Conservation (phyloP, 306 rosid species). For the Mimosa bimucronata region DNA sequence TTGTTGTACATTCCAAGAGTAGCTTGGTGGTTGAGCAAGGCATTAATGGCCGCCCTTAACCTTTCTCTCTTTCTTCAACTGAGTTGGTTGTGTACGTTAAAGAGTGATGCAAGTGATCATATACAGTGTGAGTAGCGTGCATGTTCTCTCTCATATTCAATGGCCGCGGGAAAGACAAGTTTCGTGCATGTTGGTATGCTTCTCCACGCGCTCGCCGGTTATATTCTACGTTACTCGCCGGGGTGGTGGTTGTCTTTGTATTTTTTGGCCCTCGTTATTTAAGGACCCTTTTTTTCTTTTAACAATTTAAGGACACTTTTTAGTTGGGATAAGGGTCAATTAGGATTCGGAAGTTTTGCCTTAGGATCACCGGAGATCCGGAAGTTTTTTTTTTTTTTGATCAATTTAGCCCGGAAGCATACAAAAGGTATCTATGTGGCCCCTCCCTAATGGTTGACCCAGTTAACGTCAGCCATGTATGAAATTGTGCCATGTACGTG, state of each 20-base stretch:
- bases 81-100: slow-evolving; percentile 42
- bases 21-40: slow-evolving; percentile 65
- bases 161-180: slow-evolving; percentile 76
- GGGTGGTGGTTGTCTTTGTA: background rate
- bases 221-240: background rate
- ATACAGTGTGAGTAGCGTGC: slow-evolving; percentile 18
- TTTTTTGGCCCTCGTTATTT: background rate
- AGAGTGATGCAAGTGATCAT: slow-evolving; percentile 31
- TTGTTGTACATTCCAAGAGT: slow-evolving; percentile 18
- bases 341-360: no score
- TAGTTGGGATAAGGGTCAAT: no score
- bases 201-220: background rate
- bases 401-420: no score
- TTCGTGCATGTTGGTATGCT: background rate
- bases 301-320: no score
- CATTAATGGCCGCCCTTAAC: slow-evolving; percentile 59
- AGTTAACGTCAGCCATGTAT: no score
- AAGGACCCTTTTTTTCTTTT: background rate
- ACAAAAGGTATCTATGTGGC: no score
- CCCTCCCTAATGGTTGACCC: no score
- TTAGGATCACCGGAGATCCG: no score
- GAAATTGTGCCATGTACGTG: no score
- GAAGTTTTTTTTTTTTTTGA: no score
- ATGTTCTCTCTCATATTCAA: slow-evolving; percentile 54
- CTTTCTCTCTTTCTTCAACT: slow-evolving; percentile 30